Base-by-base conservation (phyloP, 805 yeast genomes). In the Grigorovia yakushimaensis region DNA sequence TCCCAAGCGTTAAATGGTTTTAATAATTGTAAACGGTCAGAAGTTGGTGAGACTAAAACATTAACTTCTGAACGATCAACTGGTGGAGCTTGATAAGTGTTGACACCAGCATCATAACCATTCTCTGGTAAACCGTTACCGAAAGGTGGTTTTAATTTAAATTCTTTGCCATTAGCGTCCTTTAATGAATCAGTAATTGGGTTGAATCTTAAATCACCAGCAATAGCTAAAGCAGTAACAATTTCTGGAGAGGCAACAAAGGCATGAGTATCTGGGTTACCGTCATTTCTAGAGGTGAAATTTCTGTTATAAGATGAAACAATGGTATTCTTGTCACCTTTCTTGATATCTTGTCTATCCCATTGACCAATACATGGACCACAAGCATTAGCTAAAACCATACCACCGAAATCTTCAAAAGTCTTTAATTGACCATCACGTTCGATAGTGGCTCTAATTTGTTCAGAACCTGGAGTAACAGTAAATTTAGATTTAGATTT, bases 341-440 rank as follows among this genome's bases (percentile, higher is more conserved):
- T 88, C 76, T 86, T 81, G 69, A 87, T 80, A 68, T 86, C 89
- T 63, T 77, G 84, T 73, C 98, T 84, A 70, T 89, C 96, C 98
- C 98, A 91, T 77, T 91, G 97, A 64, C 98, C 98, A 66, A 89
- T 89, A 79, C 98, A 89, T 66, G 98, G 98, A 64, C 98, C 98
- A 77, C 98, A 91, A 50, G 98, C 98, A 67, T 91, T 91, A 52
- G 98, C 97, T 65, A 91, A 75, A 47, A 91, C 97, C 51, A 83
- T 77, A 67, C 95, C 98, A 59, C 97, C 97, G 61, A 84, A 85
- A 62, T 87, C 88, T 65, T 82, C 81, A 71, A 91, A 88, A 57
- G 93, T 84, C 58, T 83, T 74, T 58, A 91, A 79, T 69, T 85
- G 83, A 53, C 98, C 97, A 69, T 91, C 98, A 70, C 96, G 84